Conservation (phyloP, 2,329 filamentous ascomycete genomes). For the Colletotrichum salicis region DNA sequence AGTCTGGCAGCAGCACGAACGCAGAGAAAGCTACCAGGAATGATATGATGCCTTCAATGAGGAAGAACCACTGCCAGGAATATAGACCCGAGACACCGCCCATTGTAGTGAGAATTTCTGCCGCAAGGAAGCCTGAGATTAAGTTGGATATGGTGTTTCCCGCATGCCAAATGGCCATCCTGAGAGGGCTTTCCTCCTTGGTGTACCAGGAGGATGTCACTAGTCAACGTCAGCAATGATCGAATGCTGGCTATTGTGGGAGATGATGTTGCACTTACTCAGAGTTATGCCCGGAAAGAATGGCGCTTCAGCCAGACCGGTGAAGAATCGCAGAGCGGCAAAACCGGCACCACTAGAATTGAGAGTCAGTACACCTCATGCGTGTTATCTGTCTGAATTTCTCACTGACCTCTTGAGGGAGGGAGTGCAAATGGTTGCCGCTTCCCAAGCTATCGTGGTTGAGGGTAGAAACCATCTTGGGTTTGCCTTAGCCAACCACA, state of each 20-base stretch:
- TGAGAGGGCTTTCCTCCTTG: constrained; percentile 51
- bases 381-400: too few relatives aligned
- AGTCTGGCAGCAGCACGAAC: constrained; percentile 51
- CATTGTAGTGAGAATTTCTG: constrained; percentile 56
- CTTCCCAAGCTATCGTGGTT: constrained; percentile 53
- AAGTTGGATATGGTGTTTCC: constrained; percentile 58
- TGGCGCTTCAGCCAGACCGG: constrained; percentile 44
- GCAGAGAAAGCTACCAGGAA: constrained; percentile 47
- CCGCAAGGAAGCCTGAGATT: constrained; percentile 56
- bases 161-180: constrained; percentile 56
- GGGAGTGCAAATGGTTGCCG: constrained; percentile 54
- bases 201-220: constrained; percentile 58
- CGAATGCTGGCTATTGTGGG: background rate
- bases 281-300: constrained; percentile 61
- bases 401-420: constrained; percentile 45
- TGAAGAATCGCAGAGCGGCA: constrained; percentile 41
- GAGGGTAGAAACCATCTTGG: constrained; percentile 49
- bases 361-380: background rate
- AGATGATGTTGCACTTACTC: constrained; percentile 36
- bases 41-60: constrained; percentile 52
- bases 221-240: background rate
- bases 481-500: constrained; percentile 52
- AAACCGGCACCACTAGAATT: constrained; percentile 38
- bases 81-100: constrained; percentile 49
- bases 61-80: constrained; percentile 59